phyloP scores from a whole-genome alignment of 179 eudicot species.

The Silene coronaria region DNA sequence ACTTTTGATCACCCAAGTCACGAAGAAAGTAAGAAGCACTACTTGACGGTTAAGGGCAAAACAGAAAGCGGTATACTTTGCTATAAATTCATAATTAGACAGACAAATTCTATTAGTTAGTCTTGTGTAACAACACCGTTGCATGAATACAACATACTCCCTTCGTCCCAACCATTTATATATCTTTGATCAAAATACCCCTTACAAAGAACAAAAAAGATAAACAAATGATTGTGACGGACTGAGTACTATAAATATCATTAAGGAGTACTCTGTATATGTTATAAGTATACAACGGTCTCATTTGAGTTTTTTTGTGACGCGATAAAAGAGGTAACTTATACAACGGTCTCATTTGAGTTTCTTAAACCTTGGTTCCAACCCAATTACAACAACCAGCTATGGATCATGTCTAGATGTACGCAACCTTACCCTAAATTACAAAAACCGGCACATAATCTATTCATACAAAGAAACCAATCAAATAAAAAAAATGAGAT shows the following conservation, averaged over 20 bases:
- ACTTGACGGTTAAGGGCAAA: too few relatives aligned
- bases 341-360: background rate
- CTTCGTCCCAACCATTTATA: background rate
- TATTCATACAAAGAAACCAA: background rate
- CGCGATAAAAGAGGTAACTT: too few relatives aligned
- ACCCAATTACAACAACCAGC: background rate
- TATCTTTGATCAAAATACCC: too few relatives aligned
- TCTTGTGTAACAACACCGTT: too few relatives aligned
- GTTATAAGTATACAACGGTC: background rate
- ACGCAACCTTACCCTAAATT: conserved; percentile 4
- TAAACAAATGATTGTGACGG: too few relatives aligned
- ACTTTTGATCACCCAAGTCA: background rate
- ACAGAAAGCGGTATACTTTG: too few relatives aligned
- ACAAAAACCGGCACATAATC: background rate
- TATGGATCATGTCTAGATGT: background rate
- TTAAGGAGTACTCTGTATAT: too few relatives aligned
- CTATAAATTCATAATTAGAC: background rate
- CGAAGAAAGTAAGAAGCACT: too few relatives aligned
- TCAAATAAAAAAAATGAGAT: background rate
- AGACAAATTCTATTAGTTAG: background rate
- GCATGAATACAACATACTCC: too few relatives aligned
- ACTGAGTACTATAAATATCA: too few relatives aligned
- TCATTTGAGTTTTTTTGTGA: background rate
- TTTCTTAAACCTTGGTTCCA: too few relatives aligned
- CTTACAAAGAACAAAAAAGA: too few relatives aligned